Conservation (phyloP, 2,329 filamentous ascomycete species). For the Acrodontium crateriforme region DNA sequence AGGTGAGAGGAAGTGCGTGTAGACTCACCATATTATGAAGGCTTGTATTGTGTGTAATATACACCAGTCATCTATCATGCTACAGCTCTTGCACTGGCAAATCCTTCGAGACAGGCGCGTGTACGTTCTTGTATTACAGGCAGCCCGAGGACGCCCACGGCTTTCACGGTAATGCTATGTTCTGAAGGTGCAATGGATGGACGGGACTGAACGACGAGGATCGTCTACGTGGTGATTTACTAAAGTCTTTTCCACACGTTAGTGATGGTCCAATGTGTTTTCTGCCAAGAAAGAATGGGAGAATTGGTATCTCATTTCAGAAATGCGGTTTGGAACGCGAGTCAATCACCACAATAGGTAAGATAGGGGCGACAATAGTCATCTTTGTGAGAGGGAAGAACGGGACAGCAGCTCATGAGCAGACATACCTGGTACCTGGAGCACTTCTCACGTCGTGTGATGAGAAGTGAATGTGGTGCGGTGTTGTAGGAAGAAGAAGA, state of each 20-base stretch:
- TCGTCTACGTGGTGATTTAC: background rate
- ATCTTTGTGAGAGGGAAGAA: slow-evolving; percentile 30
- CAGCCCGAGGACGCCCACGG: too few relatives aligned
- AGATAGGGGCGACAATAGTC: slow-evolving; percentile 53
- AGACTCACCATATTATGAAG: background rate
- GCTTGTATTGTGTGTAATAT: too few relatives aligned
- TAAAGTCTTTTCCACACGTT: background rate
- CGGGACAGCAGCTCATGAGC: slow-evolving; percentile 3
- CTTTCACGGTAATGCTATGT: too few relatives aligned
- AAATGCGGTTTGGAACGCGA: slow-evolving; percentile 44
- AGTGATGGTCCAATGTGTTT: too few relatives aligned
- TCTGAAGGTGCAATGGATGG: slow-evolving; percentile 1
- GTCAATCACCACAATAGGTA: slow-evolving; percentile 45
- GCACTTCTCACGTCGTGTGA: slow-evolving; percentile 3
- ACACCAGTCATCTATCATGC: too few relatives aligned
- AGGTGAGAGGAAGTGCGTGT: slow-evolving; percentile 3
- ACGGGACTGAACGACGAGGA: background rate
- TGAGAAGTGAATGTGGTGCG: slow-evolving; percentile 1
- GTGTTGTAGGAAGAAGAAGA: slow-evolving; percentile 1
- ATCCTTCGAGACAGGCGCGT: background rate
- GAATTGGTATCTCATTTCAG: background rate
- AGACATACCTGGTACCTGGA: slow-evolving; percentile 10
- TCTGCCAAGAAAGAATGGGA: background rate
- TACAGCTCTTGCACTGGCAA: too few relatives aligned
- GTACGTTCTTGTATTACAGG: too few relatives aligned